Conservation (phyloP, 176 grass and related monocot species). For the Avena sativa region DNA sequence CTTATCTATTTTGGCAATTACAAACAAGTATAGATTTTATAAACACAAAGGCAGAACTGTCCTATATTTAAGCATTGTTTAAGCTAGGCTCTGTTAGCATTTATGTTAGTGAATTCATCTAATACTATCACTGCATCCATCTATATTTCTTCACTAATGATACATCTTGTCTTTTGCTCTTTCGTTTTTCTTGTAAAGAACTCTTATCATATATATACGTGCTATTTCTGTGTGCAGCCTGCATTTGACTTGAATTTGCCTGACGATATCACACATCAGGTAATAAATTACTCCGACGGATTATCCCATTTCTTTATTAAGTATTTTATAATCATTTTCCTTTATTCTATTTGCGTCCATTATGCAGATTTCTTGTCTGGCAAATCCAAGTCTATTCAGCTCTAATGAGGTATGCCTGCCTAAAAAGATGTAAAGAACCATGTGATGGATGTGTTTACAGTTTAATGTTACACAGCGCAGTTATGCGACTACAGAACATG, state of each 20-base stretch:
- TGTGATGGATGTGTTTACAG: constrained; percentile 24
- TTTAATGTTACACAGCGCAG: constrained; percentile 10
- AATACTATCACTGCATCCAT: constrained; percentile 16
- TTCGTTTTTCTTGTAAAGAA: constrained; percentile 14
- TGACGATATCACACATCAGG: constrained; percentile 72
- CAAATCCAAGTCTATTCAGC: constrained; percentile 88
- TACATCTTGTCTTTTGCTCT: constrained; percentile 44
- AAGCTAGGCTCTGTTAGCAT: constrained; percentile 11
- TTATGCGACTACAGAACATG: constrained; percentile 2
- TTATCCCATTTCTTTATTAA: constrained; percentile 6
- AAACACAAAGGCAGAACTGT: not conserved
- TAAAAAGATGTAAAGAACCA: constrained; percentile 11
- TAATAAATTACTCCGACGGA: constrained; percentile 40
- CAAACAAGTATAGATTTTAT: not conserved
- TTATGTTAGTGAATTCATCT: constrained; percentile 2
- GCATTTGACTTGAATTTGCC: constrained; percentile 75
- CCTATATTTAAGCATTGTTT: not conserved
- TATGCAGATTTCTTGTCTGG: constrained; percentile 82
- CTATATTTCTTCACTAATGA: constrained; percentile 12
- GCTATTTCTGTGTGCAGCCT: constrained; percentile 56
- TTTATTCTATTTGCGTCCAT: constrained; percentile 35
- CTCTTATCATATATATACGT: constrained; percentile 36
- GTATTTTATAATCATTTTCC: constrained; percentile 2
- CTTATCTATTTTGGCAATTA: constrained; percentile 34
- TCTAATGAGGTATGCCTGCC: constrained; percentile 72